Percentiles rank a stretch among this genome's conserved stretches.
Evolutionary conservation across 192 early-diverging fungal species (phyloP).

Genomic region (Backusella tuberculispora): DNA sequence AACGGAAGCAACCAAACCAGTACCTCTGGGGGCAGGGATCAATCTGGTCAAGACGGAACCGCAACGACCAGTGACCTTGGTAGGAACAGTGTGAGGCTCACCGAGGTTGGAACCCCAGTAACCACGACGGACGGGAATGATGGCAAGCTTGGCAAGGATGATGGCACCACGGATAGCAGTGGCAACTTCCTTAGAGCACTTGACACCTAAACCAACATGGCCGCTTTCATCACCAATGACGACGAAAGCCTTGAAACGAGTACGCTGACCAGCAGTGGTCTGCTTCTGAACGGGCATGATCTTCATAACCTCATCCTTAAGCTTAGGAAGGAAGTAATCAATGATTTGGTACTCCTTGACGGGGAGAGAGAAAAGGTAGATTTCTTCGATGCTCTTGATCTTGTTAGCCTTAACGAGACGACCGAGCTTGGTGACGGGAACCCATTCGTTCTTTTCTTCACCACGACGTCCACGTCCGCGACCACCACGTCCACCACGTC

Average conservation of each 20-base stretch:
- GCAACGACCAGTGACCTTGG: constrained; percentile 96
- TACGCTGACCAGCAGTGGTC: constrained; percentile 99
- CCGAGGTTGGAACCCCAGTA: constrained; percentile 97
- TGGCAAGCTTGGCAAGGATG: constrained; percentile 97
- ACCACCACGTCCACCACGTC: constrained; percentile 42
- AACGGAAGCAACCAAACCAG: constrained; percentile 94
- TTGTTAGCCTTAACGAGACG: constrained; percentile 98
- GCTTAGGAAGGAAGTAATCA: constrained; percentile 91
- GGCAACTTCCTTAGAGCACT: constrained; percentile 99
- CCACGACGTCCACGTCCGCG: constrained; percentile 40
- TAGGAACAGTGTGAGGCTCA: constrained; percentile 97
- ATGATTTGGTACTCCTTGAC: constrained; percentile 99
- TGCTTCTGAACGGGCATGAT: constrained; percentile 99
- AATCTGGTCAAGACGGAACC: constrained; percentile 92
- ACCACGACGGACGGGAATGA: constrained; percentile 97
- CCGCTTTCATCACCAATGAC: constrained; percentile 97
- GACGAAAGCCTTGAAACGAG: constrained; percentile 99
- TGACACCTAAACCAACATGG: constrained; percentile 99
- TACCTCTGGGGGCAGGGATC: constrained; percentile 98
- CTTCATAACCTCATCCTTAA: constrained; percentile 99
- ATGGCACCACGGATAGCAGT: constrained; percentile 98
- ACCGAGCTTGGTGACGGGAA: constrained; percentile 98
- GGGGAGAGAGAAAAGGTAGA: constrained; percentile 97
- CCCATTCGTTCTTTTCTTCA: constrained; percentile 44
- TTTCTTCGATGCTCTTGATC: constrained; percentile 96